Evolutionary conservation across 1,284 basidiomycete species (phyloP).

Genomic region (Microbotryomycetes sp.): DNA sequence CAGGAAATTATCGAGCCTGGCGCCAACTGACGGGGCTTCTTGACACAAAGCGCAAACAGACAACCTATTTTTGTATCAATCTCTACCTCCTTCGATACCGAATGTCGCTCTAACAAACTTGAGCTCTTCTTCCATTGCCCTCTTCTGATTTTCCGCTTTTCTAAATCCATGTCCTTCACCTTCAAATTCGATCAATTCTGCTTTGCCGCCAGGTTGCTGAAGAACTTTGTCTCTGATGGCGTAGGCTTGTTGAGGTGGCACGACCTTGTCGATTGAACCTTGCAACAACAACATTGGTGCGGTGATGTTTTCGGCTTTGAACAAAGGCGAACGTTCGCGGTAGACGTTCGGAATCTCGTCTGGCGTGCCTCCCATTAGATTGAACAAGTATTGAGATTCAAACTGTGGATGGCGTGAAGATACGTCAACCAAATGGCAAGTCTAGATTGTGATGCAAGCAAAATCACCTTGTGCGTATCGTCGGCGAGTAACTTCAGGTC

Average conservation of each 20-base stretch:
- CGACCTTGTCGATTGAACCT: slow-evolving; percentile 37
- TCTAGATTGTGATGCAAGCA: background rate
- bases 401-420: too few relatives aligned
- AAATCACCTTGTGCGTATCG: slow-evolving; percentile 63
- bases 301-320: slow-evolving; percentile 50
- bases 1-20: too few relatives aligned
- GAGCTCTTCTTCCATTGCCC: slow-evolving; percentile 48
- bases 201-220: slow-evolving; percentile 41
- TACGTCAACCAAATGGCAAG: background rate
- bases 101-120: slow-evolving; percentile 46
- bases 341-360: slow-evolving; percentile 50
- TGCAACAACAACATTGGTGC: slow-evolving; percentile 51
- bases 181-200: slow-evolving; percentile 51
- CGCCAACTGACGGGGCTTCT: too few relatives aligned
- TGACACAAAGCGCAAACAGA: too few relatives aligned
- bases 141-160: slow-evolving; percentile 47
- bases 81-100: slow-evolving; percentile 23
- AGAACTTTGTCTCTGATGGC: slow-evolving; percentile 36
- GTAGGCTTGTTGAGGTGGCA: slow-evolving; percentile 21
- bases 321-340: slow-evolving; percentile 50
- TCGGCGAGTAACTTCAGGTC: slow-evolving; percentile 51
- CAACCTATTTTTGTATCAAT: too few relatives aligned
- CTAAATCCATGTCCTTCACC: slow-evolving; percentile 57
- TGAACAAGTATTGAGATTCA: slow-evolving; percentile 37
- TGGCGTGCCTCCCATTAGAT: slow-evolving; percentile 54